Base-by-base conservation (phyloP, 257 asterid species). In the Osmanthus fragrans region DNA sequence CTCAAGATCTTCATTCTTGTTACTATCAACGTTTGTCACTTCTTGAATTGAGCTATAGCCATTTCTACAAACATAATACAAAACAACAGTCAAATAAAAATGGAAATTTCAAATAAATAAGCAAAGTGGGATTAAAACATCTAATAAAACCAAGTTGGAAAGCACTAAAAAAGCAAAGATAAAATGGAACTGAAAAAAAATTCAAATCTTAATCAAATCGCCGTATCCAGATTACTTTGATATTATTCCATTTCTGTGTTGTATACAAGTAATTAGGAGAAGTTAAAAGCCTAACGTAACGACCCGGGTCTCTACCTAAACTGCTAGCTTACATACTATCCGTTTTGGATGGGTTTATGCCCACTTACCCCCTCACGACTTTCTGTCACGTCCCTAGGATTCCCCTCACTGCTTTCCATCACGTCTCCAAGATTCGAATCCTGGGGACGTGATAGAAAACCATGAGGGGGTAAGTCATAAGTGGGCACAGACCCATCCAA, bases 1-100 rank as follows among this genome's bases (percentile, higher is more conserved):
- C 93, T 90, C 89, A 78, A 76, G 80, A 74, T 84, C 83, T 74
- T 71, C 76, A 72, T 85, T 85, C 80, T 80, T 80, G 36, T 40
- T 81, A 42, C 34, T 45, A 79, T 73, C 77, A 37, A 23, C 36
- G 60, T 49, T 76, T 69, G 74, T 64, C 42, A 68, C 75, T 73
- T 84, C 85, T 77, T 86, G 81, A 82, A 84, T 73, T 74, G 91
- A 80, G 64, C 73, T 78, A 72, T 29, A 64, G 74, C 76, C 82
- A 54, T 80, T 80, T 79, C 96, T 86, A 73, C 76, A 78, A 79
- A 81, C 33, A 83, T 32, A 76, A 73, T 21, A 51, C 76, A 75
- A 71, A 63, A 37, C 72, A 60, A 7, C 79, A 76, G 63, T 40
- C 40, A 76, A 77, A 79, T 58, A 73, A 79, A 79, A 67, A 71